phyloP scores from a whole-genome alignment of 441 rosid genomes.

The Croton setiger region DNA sequence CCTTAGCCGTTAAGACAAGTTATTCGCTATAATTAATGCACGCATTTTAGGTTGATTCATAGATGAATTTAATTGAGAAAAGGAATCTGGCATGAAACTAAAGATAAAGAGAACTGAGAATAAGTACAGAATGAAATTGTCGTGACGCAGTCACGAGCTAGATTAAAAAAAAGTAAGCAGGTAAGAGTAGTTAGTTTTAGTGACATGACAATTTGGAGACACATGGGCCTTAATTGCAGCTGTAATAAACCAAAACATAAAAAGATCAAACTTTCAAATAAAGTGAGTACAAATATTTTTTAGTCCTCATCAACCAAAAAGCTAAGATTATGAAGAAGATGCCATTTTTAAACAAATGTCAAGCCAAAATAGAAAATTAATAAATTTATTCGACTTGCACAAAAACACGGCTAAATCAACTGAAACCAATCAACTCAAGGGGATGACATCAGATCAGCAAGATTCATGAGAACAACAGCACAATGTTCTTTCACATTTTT shows the following conservation, averaged over 20 bases:
- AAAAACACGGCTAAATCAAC: not conserved
- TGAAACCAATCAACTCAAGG: not conserved
- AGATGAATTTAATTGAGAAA: not conserved
- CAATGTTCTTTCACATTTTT: not conserved
- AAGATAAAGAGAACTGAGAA: not conserved
- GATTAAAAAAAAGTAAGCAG: too few species aligned
- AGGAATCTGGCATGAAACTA: not conserved
- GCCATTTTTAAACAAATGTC: not conserved
- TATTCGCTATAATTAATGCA: not conserved
- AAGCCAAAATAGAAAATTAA: not conserved
- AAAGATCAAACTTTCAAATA: not conserved
- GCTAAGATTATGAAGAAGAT: not conserved
- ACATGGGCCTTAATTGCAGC: not conserved
- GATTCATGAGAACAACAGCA: not conserved
- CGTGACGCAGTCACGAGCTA: not conserved
- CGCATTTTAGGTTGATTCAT: not conserved
- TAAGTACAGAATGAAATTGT: not conserved
- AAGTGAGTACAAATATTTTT: too few species aligned
- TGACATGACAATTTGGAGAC: not conserved
- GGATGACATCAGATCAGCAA: slow-evolving; percentile 4
- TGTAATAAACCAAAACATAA: not conserved
- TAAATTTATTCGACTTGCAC: not conserved
- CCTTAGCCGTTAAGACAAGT: not conserved
- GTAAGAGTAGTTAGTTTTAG: not conserved
- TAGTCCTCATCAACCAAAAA: not conserved